Conservation (phyloP, 1,139 yeast species). For the Hansenula lynferdii region DNA sequence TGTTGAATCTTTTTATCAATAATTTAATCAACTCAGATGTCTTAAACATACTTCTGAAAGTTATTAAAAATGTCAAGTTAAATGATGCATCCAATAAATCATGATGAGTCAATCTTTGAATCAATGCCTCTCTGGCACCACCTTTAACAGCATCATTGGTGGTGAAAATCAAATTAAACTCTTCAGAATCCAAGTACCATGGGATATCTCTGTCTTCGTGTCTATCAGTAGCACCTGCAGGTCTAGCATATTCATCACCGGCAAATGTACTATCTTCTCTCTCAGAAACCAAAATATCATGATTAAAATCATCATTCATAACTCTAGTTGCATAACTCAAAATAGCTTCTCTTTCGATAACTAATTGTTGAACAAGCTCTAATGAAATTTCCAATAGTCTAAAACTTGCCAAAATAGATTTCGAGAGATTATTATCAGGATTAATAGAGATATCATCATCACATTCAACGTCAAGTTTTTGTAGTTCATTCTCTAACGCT, state of each 20-base stretch:
- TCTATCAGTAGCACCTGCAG: slow-evolving; percentile 20
- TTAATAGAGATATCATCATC: slow-evolving; percentile 46
- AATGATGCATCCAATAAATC: slow-evolving; percentile 62
- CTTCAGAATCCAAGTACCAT: slow-evolving; percentile 83
- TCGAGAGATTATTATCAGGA: slow-evolving; percentile 41
- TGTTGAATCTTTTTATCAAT: slow-evolving; percentile 61
- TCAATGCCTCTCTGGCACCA: slow-evolving; percentile 76
- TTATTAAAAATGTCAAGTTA: slow-evolving; percentile 64
- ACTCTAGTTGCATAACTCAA: slow-evolving; percentile 71
- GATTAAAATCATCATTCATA: slow-evolving; percentile 68
- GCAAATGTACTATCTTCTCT: slow-evolving; percentile 49
- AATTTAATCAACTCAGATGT: slow-evolving; percentile 60
- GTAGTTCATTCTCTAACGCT: slow-evolving; percentile 40
- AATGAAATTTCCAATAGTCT: slow-evolving; percentile 41
- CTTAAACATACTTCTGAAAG: slow-evolving; percentile 74
- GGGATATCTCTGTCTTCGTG: slow-evolving; percentile 42
- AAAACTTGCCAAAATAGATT: slow-evolving; percentile 41
- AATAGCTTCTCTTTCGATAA: slow-evolving; percentile 66
- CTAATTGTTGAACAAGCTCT: slow-evolving; percentile 47
- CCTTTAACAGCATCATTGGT: slow-evolving; percentile 75
- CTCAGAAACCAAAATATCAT: slow-evolving; percentile 56
- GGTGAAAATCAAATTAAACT: slow-evolving; percentile 67
- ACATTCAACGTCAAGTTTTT: slow-evolving; percentile 39
- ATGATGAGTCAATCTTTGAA: slow-evolving; percentile 83
- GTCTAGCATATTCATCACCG: slow-evolving; percentile 21